phyloP scores from a whole-genome alignment of 78 protist species.

The Trichosphaerium sp. region DNA sequence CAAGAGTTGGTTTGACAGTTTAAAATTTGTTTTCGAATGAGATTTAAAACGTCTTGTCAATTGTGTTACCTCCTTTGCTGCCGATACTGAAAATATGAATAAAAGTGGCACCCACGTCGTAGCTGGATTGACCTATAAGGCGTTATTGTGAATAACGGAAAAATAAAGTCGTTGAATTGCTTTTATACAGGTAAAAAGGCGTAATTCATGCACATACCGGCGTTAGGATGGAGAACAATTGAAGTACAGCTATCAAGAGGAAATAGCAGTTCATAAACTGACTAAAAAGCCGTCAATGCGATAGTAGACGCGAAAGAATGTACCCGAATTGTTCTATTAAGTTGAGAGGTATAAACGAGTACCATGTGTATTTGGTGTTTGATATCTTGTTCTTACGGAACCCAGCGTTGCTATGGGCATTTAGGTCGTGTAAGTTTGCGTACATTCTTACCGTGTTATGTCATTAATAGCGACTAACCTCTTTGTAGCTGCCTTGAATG shows the following conservation, averaged over 20 bases:
- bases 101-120: slow-evolving; percentile 66
- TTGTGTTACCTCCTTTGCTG: slow-evolving; percentile 75
- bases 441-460: too few relatives aligned
- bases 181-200: too few relatives aligned
- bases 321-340: slow-evolving; percentile 65
- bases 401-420: slow-evolving; percentile 7
- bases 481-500: too few relatives aligned
- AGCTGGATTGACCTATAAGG: slow-evolving; percentile 50
- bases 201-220: too few relatives aligned
- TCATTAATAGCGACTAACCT: too few relatives aligned
- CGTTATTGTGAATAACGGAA: too few relatives aligned
- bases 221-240: slow-evolving; percentile 33
- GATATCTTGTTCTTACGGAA: slow-evolving; percentile 28
- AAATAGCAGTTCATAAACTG: slow-evolving; percentile 68
- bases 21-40: slow-evolving; percentile 52
- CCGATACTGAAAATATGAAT: slow-evolving; percentile 55
- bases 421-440: too few relatives aligned
- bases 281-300: not conserved
- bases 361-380: slow-evolving; percentile 59
- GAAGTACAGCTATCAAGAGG: slow-evolving; percentile 58
- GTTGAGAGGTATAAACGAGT: slow-evolving; percentile 54
- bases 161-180: too few relatives aligned
- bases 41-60: too few relatives aligned
- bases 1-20: not conserved
- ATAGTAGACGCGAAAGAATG: not conserved